Evolutionary conservation across 2,329 filamentous ascomycete genomes (phyloP).

Genomic region (Ophiostoma quercus): DNA sequence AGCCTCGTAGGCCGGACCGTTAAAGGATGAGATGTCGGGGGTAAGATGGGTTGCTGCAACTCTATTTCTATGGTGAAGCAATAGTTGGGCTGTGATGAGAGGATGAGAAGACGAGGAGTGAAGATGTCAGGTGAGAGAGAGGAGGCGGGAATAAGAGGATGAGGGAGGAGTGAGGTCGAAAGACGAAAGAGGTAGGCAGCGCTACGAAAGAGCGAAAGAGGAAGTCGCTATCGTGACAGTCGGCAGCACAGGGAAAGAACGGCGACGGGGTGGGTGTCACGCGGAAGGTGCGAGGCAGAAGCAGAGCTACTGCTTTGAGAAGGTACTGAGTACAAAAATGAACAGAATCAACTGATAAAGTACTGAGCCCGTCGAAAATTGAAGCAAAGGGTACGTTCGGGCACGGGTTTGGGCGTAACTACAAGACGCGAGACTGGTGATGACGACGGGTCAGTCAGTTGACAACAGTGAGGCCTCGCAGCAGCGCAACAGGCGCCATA

Average conservation of each 20-base stretch:
- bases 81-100: neutral
- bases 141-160: neutral
- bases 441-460: slow-evolving; percentile 7
- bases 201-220: neutral
- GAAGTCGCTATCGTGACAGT: slow-evolving; percentile 13
- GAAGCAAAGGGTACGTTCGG: neutral
- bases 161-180: neutral
- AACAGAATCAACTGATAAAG: neutral
- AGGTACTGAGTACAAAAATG: neutral
- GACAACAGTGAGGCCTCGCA: neutral
- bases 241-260: slow-evolving; percentile 4
- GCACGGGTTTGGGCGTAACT: neutral
- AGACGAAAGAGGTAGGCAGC: neutral
- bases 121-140: neutral
- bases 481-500: neutral
- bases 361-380: neutral
- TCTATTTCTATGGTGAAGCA: neutral
- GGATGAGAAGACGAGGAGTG: neutral
- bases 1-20: slow-evolving; percentile 2
- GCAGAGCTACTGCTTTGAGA: neutral
- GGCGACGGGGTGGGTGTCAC: neutral
- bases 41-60: neutral
- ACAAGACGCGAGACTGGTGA: neutral
- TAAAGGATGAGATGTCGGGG: neutral
- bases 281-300: slow-evolving; percentile 2